Base-by-base conservation (phyloP, 768 basidiomycete genomes). In the Panus rudis region DNA sequence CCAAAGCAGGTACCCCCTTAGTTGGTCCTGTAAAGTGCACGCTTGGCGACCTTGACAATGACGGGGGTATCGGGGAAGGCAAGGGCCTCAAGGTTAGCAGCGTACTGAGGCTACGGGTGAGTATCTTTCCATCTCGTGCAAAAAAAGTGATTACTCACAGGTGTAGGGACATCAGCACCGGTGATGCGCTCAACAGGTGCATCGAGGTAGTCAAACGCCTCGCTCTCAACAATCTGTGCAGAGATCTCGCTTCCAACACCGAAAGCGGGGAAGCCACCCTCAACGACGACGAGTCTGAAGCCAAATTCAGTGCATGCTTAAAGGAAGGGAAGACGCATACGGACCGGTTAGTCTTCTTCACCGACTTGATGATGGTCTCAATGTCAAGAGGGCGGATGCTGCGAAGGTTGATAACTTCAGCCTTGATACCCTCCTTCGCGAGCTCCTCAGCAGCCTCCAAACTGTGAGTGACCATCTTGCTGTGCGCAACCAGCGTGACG, bases 241-340 rank as follows among this genome's bases (percentile, higher is more conserved):
- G 89, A 90, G 57, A 99, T 94, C 68, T 99, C 96, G 55, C 92
- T 93, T 52, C 96, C 96, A 43, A 99, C 94, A 70, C 96, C 92
- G 64, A 97, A 98, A 39, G 78, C 83, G 28, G 96, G 96, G 91
- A 96, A 99, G 28, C 96, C 96, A 65, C 94, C 94, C 67, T 99
- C 96, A 39, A 92, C 93, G 45, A 87, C 89, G 42, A 99, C 73
- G 50, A 99, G 76, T 44, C 90, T 92, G 50, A 21, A 47, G 24
- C n/a, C 1, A 41, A 16, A n/a, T 27, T 35, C 12, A 17, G 24
- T 21, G 13, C 42, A 32, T 48, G 27, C 20, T 19, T 14, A 30
- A 11, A 4, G 13, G 4, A 3, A 39, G 7, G 21, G 41, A 6
- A 26, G 19, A 37, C 5, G 45, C 19, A 13, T 14, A 60, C 78